A percentile compares a stretch with the other conserved stretches of the same genome.
Conservation (phyloP, 2,329 filamentous ascomycete species). For the Onygenales sp. region DNA sequence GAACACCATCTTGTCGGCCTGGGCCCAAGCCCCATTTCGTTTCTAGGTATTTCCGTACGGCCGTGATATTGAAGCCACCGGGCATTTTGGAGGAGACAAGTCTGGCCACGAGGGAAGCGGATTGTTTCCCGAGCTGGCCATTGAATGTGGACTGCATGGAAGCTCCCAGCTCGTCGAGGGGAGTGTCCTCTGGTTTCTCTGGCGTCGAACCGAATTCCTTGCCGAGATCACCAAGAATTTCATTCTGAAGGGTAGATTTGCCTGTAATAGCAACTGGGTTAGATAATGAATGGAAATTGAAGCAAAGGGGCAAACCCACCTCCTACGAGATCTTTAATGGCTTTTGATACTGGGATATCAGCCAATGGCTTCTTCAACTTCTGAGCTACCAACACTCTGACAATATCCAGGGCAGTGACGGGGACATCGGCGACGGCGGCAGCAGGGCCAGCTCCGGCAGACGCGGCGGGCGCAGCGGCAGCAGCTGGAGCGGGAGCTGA, state of each 20-base stretch:
- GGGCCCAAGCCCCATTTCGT: constrained; percentile 80
- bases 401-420: constrained; percentile 78
- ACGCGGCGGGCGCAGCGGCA: constrained; percentile 48
- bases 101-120: constrained; percentile 82
- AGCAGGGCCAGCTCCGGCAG: constrained; percentile 71
- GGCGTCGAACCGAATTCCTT: constrained; percentile 98
- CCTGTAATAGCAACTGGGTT: constrained; percentile 42
- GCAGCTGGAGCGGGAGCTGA: constrained; percentile 42
- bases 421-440: constrained; percentile 78
- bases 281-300: neutral
- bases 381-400: constrained; percentile 83
- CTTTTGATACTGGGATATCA: constrained; percentile 88
- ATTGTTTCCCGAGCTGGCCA: constrained; percentile 94
- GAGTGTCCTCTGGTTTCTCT: constrained; percentile 96
- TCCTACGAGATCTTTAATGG: constrained; percentile 96
- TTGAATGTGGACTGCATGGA: constrained; percentile 99
- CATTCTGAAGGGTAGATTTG: constrained; percentile 97
- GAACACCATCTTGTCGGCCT: constrained; percentile 82
- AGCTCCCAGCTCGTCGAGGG: constrained; percentile 87
- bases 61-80: constrained; percentile 96
- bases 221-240: constrained; percentile 92
- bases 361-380: constrained; percentile 91
- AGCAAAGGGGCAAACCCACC: constrained; percentile 50
- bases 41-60: constrained; percentile 89
- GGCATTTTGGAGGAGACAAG: constrained; percentile 99